phyloP scores from a whole-genome alignment of 176 grass and related monocot genomes.

The Carex pumila region DNA sequence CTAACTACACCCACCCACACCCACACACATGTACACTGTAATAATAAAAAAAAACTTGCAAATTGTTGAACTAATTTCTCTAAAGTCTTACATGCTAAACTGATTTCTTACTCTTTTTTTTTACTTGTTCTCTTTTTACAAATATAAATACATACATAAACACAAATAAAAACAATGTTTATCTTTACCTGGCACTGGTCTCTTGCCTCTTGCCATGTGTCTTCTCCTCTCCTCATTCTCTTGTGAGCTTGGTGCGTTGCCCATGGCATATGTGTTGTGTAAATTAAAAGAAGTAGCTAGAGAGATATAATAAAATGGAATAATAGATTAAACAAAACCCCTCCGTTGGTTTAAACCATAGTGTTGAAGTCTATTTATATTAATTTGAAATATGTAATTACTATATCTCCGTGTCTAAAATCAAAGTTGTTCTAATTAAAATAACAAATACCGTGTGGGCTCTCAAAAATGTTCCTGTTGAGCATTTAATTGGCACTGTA shows the following conservation, averaged over 20 bases:
- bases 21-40: neutral
- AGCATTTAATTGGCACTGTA: neutral
- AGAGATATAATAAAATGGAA: neutral
- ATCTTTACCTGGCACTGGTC: neutral
- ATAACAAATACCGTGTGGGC: neutral
- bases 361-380: neutral
- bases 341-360: too few relatives aligned
- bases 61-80: neutral
- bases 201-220: conserved; percentile 5
- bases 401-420: neutral
- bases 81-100: too few relatives aligned
- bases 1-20: neutral
- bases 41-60: neutral
- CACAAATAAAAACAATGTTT: neutral
- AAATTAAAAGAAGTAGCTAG: neutral
- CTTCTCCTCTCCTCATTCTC: conserved; percentile 5
- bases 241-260: neutral
- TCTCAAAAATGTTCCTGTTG: neutral
- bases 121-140: neutral
- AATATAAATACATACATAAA: neutral
- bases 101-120: too few relatives aligned
- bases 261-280: neutral
- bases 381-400: neutral
- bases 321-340: neutral
- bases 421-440: neutral